Conservation (phyloP, 2,329 filamentous ascomycete species). For the Venturiaceae sp. region DNA sequence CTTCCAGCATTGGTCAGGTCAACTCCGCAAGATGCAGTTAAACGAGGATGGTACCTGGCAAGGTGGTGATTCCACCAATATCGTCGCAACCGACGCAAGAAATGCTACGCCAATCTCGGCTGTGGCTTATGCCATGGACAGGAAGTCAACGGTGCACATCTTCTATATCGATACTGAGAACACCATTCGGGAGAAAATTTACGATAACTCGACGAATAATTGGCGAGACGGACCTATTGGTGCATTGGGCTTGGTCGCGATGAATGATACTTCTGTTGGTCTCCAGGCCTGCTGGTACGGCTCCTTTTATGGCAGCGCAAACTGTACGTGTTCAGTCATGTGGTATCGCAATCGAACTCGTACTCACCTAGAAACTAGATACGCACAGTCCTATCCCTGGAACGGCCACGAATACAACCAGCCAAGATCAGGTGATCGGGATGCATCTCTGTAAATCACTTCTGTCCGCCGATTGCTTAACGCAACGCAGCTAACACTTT, state of each 20-base stretch:
- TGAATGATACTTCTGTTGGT: slow-evolving; percentile 6
- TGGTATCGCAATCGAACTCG: too few species aligned
- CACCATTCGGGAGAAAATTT: slow-evolving; percentile 5
- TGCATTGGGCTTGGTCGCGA: slow-evolving; percentile 2
- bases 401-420: slow-evolving; percentile 1
- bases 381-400: slow-evolving; percentile 6
- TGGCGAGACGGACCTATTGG: slow-evolving; percentile 9
- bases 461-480: not conserved
- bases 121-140: slow-evolving; percentile 9
- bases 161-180: slow-evolving; percentile 8
- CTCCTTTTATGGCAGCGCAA: not conserved
- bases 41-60: slow-evolving; percentile 2
- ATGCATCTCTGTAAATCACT: slow-evolving; percentile 8
- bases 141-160: slow-evolving; percentile 7
- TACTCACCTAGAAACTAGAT: not conserved
- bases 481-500: not conserved
- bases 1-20: slow-evolving; percentile 8
- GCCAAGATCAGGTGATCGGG: slow-evolving; percentile 8
- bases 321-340: not conserved
- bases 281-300: slow-evolving; percentile 9
- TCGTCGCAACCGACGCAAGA: slow-evolving; percentile 7
- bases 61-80: slow-evolving; percentile 9
- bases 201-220: slow-evolving; percentile 7
- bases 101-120: slow-evolving; percentile 9
- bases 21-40: slow-evolving; percentile 6